A percentile compares a stretch with the other conserved stretches of the same genome.
Conservation (phyloP, 2,329 filamentous ascomycete species). For the Alternaria dauci region DNA sequence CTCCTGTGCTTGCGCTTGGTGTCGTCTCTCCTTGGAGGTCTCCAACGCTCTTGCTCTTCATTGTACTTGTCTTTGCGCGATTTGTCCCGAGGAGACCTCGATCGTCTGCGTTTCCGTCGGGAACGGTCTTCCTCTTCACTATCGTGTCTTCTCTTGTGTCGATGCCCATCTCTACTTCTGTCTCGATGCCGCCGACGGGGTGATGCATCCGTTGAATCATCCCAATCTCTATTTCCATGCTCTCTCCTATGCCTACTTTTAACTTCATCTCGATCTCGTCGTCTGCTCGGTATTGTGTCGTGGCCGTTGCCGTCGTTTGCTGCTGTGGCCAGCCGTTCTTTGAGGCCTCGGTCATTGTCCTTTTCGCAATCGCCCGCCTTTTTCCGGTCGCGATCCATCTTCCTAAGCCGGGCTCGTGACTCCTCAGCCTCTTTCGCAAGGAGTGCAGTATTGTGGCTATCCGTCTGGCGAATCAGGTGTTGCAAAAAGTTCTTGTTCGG, state of each 20-base stretch:
- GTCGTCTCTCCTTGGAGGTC: constrained; percentile 18
- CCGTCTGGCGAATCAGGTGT: constrained; percentile 87
- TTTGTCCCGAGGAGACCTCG: constrained; percentile 25
- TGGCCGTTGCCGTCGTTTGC: constrained; percentile 25
- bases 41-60: constrained; percentile 18
- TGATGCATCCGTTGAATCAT: not conserved
- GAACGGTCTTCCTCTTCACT: constrained; percentile 23
- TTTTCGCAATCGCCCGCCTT: constrained; percentile 18
- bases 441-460: constrained; percentile 86
- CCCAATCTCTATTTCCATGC: constrained; percentile 18
- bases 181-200: constrained; percentile 18
- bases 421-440: constrained; percentile 86
- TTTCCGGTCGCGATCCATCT: constrained; percentile 35
- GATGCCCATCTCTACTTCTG: constrained; percentile 22
- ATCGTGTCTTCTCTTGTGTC: constrained; percentile 25
- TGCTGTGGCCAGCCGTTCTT: constrained; percentile 35
- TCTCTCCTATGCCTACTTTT: constrained; percentile 17
- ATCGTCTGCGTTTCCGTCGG: constrained; percentile 25
- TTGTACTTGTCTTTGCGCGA: constrained; percentile 13
- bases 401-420: constrained; percentile 72
- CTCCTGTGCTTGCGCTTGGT: constrained; percentile 21
- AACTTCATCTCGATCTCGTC: constrained; percentile 28
- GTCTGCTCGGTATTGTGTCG: constrained; percentile 28
- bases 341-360: constrained; percentile 24
- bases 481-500: constrained; percentile 91